These are phyloP conservation scores for Akanthomyces dipterigenus DNA, from an alignment of 2,329 filamentous ascomycete genomes.

Conservation along the genomic window DNA sequence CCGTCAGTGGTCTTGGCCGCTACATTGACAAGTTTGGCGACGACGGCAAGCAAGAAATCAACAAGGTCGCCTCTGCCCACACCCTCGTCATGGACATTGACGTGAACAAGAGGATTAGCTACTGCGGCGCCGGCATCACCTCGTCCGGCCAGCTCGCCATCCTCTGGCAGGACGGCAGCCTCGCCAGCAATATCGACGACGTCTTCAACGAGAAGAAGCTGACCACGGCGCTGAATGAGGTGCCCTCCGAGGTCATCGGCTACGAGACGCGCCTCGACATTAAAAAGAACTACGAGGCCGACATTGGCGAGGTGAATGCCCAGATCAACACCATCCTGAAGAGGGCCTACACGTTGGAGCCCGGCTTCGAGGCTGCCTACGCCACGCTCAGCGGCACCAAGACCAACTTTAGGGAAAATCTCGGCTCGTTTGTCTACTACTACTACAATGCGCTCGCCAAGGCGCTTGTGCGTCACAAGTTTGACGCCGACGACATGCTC, in stretches of 20 bases:
- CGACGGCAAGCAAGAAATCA: slow-evolving; percentile 38
- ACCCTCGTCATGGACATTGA: slow-evolving; percentile 41
- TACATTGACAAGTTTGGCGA: slow-evolving; percentile 31
- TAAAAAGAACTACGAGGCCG: slow-evolving; percentile 35
- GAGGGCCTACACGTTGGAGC: slow-evolving; percentile 38
- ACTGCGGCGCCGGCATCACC: slow-evolving; percentile 37
- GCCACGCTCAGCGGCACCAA: slow-evolving; percentile 30
- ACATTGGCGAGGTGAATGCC: slow-evolving; percentile 30
- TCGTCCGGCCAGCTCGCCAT: slow-evolving; percentile 39
- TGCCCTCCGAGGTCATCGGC: slow-evolving; percentile 28
- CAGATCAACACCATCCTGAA: slow-evolving; percentile 33
- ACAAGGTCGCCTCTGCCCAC: slow-evolving; percentile 37
- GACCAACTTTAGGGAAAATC: slow-evolving; percentile 31
- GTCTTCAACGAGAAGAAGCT: slow-evolving; percentile 32
- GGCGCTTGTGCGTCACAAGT: slow-evolving; percentile 37
- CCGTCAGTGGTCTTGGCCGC: slow-evolving; percentile 33
- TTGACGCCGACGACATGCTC: slow-evolving; percentile 41
- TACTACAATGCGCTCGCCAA: slow-evolving; percentile 41
- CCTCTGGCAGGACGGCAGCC: slow-evolving; percentile 35
- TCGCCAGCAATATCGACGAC: slow-evolving; percentile 40
- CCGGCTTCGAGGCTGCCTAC: slow-evolving; percentile 40
- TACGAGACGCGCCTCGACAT: slow-evolving; percentile 38
- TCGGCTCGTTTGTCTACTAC: slow-evolving; percentile 32
- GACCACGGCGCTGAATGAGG: slow-evolving; percentile 37
- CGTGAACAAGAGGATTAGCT: slow-evolving; percentile 32